Base-by-base conservation (phyloP, 768 basidiomycete species). In the Gautieria morchelliformis region DNA sequence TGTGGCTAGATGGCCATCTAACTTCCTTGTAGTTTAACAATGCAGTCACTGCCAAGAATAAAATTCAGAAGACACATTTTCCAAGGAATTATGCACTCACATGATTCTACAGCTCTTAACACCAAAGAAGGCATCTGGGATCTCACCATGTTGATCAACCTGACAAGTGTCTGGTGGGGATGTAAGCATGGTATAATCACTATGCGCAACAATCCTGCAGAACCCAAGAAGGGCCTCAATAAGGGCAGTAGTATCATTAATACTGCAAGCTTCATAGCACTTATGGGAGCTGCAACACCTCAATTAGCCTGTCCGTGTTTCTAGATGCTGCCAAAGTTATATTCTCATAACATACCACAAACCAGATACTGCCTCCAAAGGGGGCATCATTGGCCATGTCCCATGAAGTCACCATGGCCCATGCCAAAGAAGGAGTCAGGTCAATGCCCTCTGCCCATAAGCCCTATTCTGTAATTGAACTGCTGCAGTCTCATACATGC, bases 141-240 rank as follows among this genome's bases (percentile, higher is more conserved):
- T 67, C 75, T 92, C 58, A 92, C 89, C 2, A 89, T 89, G 85
- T 80, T 85, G 61, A 84, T 97, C 75, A 98, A 98, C 70, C 82
- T 95, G 66, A 99, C 98, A 73, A 96, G 96, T 52, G 96, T 98
- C 59, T 98, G 95, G 96, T 99, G 87, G 85, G 96, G 96, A 33
- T 94, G 89, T 78, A 98, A 97, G 72, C 86, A 98, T 66, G 96
- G 95, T 5, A 94, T 99, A 67, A 75, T 86, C 52, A 96, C 96
- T 39, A 99, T 99, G 95, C 85, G 91, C 59, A 72, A 90, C 60
- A 99, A 99, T 71, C 81, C 90, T 11, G 81, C 81, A 47, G 93
- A 97, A 58, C 78, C 80, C 59, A 72, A 80, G 60, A 91, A 86
- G 70, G 88, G 89, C 4, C 80, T 98, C 12, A 85, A 80, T 65